These are phyloP conservation scores for Chlorella sp. DNA, from an alignment of 139 green algal genomes.

Conservation along the genomic window DNA sequence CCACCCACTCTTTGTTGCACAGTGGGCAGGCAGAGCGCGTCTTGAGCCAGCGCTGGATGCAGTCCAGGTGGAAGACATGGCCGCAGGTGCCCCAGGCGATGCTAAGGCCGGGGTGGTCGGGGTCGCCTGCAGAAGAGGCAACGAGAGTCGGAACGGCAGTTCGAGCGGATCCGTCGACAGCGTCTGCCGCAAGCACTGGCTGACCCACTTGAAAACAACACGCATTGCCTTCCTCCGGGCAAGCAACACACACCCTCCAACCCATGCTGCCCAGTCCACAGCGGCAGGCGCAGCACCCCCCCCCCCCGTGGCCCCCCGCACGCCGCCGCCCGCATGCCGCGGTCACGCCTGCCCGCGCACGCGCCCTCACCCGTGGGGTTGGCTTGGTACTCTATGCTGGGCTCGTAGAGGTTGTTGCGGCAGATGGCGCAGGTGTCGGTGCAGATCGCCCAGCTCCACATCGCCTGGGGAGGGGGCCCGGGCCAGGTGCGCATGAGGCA, in stretches of 20 bases:
- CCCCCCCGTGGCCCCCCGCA: no score
- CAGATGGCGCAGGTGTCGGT: conserved; percentile 97
- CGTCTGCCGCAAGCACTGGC: no score
- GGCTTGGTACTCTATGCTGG: conserved; percentile 98
- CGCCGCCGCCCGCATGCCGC: no score
- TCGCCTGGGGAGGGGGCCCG: conserved; percentile 10
- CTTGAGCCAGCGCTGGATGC: conserved; percentile 98
- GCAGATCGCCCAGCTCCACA: conserved; percentile 96
- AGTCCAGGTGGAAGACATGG: conserved; percentile 98
- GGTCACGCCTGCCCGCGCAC: neutral
- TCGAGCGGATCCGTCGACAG: no score
- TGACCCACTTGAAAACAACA: no score
- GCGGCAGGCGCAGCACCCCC: no score
- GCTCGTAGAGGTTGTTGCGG: conserved; percentile 98
- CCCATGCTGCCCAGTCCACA: no score
- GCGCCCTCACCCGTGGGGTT: conserved; percentile 79
- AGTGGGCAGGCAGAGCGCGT: conserved; percentile 54
- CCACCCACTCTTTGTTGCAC: conserved; percentile 15
- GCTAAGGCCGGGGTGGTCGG: conserved; percentile 87
- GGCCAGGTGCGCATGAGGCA: neutral
- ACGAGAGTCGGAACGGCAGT: neutral
- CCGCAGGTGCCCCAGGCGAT: conserved; percentile 96
- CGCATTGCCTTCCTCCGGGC: no score
- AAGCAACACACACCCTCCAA: no score
- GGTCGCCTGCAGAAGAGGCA: conserved; percentile 48